Percentiles rank a stretch among this genome's conserved stretches.
These are phyloP conservation scores for Pyricularia grisea DNA, from an alignment of 2,329 filamentous ascomycete species.

Conservation along the genomic window DNA sequence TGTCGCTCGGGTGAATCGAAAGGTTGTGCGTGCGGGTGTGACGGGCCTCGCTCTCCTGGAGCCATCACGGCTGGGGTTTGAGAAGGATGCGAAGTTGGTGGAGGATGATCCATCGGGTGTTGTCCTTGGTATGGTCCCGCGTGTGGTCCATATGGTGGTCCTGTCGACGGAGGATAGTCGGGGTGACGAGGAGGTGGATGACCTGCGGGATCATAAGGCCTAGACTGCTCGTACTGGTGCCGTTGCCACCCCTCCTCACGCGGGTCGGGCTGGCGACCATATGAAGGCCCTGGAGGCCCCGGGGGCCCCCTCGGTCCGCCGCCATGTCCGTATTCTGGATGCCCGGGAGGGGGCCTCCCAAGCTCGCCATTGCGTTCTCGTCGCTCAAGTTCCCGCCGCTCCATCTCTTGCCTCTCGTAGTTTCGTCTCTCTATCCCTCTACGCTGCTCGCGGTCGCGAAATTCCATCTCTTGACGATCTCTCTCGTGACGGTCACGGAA, in stretches of 20 bases:
- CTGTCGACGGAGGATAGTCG: constrained; percentile 37
- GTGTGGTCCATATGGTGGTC: constrained; percentile 26
- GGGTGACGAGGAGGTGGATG: constrained; percentile 30
- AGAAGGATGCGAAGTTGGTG: constrained; percentile 19
- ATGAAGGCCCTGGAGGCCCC: constrained; percentile 26
- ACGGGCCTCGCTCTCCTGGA: constrained; percentile 15
- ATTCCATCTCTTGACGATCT: constrained; percentile 17
- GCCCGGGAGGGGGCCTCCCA: constrained; percentile 25
- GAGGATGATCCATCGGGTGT: constrained; percentile 27
- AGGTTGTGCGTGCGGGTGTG: constrained; percentile 22
- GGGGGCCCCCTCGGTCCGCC: constrained; percentile 16
- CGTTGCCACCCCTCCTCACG: constrained; percentile 24
- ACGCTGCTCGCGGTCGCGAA: constrained; percentile 30
- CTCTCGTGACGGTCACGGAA: constrained; percentile 19
- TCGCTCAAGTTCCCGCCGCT: constrained; percentile 17
- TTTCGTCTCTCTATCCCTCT: constrained; percentile 18
- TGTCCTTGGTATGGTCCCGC: constrained; percentile 19
- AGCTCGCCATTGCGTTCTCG: constrained; percentile 35
- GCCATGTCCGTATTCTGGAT: constrained; percentile 28
- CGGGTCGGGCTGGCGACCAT: constrained; percentile 31
- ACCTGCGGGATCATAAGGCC: constrained; percentile 32
- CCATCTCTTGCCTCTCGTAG: constrained; percentile 23
- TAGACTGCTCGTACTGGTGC: constrained; percentile 27
- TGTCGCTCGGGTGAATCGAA: constrained; percentile 44
- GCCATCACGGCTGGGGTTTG: constrained; percentile 19